A percentile compares a stretch with the other conserved stretches of the same genome.
phyloP scores from a whole-genome alignment of 768 basidiomycete species.

The Boletus rubropictus region DNA sequence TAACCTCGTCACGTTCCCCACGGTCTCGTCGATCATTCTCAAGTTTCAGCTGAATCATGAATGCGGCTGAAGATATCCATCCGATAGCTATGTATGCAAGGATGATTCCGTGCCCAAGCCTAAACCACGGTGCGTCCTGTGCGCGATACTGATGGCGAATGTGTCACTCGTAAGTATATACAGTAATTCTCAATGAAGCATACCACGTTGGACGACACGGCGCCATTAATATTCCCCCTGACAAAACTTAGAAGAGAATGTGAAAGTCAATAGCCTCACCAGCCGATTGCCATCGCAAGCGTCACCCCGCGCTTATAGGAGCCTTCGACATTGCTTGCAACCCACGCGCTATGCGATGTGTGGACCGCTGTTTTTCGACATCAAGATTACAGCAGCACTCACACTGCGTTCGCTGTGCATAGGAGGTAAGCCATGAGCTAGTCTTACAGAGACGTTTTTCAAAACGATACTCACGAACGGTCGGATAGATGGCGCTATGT shows the following conservation, averaged over 20 bases:
- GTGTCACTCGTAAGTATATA: neutral
- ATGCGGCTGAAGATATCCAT: constrained; percentile 46
- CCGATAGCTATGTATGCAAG: constrained; percentile 66
- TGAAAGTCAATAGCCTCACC: constrained; percentile 15
- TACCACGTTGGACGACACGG: constrained; percentile 61
- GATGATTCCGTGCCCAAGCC: constrained; percentile 62
- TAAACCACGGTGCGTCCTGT: constrained; percentile 60
- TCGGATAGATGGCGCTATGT: constrained; percentile 42
- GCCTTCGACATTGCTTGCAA: constrained; percentile 67
- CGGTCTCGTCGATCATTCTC: constrained; percentile 62
- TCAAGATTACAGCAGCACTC: constrained; percentile 18
- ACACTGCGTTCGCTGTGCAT: constrained; percentile 47
- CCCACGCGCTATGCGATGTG: constrained; percentile 50
- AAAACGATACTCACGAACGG: constrained; percentile 33
- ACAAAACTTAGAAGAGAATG: constrained; percentile 15
- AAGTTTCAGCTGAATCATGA: constrained; percentile 41
- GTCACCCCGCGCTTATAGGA: constrained; percentile 68
- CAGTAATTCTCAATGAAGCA: constrained; percentile 20
- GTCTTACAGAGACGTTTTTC: neutral
- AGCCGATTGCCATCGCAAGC: constrained; percentile 66
- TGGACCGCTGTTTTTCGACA: neutral
- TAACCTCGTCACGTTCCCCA: constrained; percentile 64
- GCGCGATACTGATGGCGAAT: constrained; percentile 50
- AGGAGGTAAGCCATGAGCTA: neutral
- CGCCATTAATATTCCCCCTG: constrained; percentile 63